Evolutionary conservation across 2,329 filamentous ascomycete genomes (phyloP).

Genomic region (Chalaropsis ovoidea): DNA sequence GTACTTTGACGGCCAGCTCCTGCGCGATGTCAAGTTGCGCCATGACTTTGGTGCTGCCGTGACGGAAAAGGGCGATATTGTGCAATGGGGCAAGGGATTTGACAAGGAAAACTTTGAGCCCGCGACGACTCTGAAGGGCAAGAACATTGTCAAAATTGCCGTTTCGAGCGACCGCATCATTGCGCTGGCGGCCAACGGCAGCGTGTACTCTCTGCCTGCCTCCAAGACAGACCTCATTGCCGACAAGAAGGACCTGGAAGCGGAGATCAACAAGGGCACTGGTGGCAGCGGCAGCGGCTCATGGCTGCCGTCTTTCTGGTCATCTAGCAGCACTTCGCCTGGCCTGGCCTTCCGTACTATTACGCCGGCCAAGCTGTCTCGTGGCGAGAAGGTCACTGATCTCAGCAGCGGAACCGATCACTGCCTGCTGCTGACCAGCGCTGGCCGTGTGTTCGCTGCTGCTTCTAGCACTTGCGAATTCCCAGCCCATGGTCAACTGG

Average conservation of each 20-base stretch:
- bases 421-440: constrained; percentile 71
- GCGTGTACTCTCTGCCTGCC: constrained; percentile 75
- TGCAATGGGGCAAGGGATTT: constrained; percentile 83
- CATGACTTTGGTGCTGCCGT: constrained; percentile 75
- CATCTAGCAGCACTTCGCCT: constrained; percentile 30
- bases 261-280: constrained; percentile 34
- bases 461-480: constrained; percentile 69
- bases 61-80: constrained; percentile 72
- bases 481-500: constrained; percentile 75
- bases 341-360: constrained; percentile 62
- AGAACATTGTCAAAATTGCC: constrained; percentile 64
- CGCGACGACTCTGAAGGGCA: constrained; percentile 63
- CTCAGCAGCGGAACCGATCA: constrained; percentile 77
- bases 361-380: constrained; percentile 52
- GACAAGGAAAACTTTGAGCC: constrained; percentile 55
- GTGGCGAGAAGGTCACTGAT: constrained; percentile 62
- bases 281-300: constrained; percentile 35
- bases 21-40: constrained; percentile 81
- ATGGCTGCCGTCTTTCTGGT: constrained; percentile 65
- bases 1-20: constrained; percentile 73
- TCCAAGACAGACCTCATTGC: constrained; percentile 59
- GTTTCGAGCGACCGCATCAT: constrained; percentile 77
- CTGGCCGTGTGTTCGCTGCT: constrained; percentile 79
- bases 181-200: constrained; percentile 62
- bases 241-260: constrained; percentile 45